Evolutionary conservation across 768 basidiomycete species (phyloP).

Genomic region (Tricholoma sp.): DNA sequence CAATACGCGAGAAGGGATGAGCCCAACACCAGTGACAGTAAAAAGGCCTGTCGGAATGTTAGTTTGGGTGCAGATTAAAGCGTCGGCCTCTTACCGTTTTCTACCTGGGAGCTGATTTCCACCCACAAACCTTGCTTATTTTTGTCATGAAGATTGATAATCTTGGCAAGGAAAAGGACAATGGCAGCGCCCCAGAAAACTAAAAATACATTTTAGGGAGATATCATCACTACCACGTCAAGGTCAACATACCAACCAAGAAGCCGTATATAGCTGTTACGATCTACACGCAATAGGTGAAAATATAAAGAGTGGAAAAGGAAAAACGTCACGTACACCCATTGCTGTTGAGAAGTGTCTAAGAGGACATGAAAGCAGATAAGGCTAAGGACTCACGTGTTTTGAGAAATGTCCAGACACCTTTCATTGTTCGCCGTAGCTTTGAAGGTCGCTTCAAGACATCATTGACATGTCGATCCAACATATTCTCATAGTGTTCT

Average conservation of each 20-base stretch:
- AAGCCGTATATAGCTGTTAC: conserved; percentile 76
- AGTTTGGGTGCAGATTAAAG: background rate
- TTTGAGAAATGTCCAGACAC: conserved; percentile 80
- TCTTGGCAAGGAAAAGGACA: conserved; percentile 62
- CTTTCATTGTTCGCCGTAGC: conserved; percentile 53
- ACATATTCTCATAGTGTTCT: conserved; percentile 34
- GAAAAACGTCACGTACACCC: conserved; percentile 43
- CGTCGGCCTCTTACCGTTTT: conserved; percentile 48
- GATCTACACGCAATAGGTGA: conserved; percentile 29
- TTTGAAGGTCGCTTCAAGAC: conserved; percentile 60
- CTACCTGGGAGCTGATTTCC: conserved; percentile 71
- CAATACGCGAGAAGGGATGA: conserved; percentile 69
- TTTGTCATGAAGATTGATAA: conserved; percentile 67
- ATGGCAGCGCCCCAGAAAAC: conserved; percentile 89
- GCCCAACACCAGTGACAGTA: conserved; percentile 73
- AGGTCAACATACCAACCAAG: conserved; percentile 47
- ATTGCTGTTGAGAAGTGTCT: conserved; percentile 39
- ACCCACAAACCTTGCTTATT: conserved; percentile 78
- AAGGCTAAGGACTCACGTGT: conserved; percentile 49
- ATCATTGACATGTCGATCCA: conserved; percentile 79
- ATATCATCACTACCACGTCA: background rate
- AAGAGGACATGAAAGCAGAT: background rate
- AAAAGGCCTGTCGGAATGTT: conserved; percentile 50
- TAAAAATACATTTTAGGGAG: conserved; percentile 14
- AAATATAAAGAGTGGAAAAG: background rate